Conservation (phyloP, 805 yeast genomes). For the Metschnikowia cubensis region DNA sequence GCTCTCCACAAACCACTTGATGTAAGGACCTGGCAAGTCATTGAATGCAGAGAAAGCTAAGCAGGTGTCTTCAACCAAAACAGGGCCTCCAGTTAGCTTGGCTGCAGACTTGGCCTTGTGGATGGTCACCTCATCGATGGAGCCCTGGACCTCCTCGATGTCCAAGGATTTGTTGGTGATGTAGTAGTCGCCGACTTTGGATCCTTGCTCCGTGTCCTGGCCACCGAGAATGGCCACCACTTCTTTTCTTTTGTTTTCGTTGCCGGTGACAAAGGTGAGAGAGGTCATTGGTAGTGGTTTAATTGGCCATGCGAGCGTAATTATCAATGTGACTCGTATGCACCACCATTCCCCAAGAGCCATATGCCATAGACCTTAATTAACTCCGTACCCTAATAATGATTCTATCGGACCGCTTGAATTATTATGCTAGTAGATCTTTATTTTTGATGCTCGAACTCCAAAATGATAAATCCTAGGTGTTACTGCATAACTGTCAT, state of each 20-base stretch:
- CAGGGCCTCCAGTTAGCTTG: slow-evolving; percentile 63
- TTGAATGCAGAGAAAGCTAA: slow-evolving; percentile 77
- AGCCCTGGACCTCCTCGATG: slow-evolving; percentile 87
- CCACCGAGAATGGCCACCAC: slow-evolving; percentile 68
- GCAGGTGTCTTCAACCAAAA: slow-evolving; percentile 92
- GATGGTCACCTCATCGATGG: slow-evolving; percentile 73
- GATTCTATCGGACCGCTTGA: too few relatives aligned
- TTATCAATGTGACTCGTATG: background rate
- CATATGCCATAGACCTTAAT: too few relatives aligned
- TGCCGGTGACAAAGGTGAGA: slow-evolving; percentile 80
- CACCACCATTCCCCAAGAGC: background rate
- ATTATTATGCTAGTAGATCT: too few relatives aligned
- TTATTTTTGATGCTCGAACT: too few relatives aligned
- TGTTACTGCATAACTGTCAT: too few relatives aligned
- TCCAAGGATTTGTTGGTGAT: slow-evolving; percentile 69
- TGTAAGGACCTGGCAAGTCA: slow-evolving; percentile 88
- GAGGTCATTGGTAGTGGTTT: slow-evolving; percentile 6
- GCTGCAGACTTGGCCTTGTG: slow-evolving; percentile 81
- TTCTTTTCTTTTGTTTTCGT: slow-evolving; percentile 81
- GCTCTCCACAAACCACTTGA: slow-evolving; percentile 82
- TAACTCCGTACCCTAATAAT: too few relatives aligned
- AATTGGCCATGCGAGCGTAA: background rate
- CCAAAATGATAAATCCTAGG: background rate
- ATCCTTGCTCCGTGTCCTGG: slow-evolving; percentile 23
- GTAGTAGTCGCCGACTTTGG: slow-evolving; percentile 44